These are phyloP conservation scores for Malassezia slooffiae DNA, from an alignment of 1,284 basidiomycete genomes.

Conservation along the genomic window DNA sequence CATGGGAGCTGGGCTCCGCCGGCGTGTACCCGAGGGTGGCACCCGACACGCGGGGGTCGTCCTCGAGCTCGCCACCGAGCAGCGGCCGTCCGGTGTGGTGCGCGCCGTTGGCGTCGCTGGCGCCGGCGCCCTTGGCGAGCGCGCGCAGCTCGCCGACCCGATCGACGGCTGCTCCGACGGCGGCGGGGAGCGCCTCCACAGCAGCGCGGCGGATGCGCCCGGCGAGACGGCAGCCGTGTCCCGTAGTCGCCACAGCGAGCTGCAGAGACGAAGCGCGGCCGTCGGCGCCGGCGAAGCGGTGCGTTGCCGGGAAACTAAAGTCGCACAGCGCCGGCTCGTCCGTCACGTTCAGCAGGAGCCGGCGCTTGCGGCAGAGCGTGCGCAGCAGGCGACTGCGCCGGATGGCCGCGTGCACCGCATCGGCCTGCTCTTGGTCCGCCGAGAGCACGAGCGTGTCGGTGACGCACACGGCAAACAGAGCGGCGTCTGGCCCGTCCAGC, in stretches of 20 bases:
- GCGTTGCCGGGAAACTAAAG: conserved; percentile 75
- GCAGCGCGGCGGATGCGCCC: conserved; percentile 72
- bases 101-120: not conserved
- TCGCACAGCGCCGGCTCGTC: conserved; percentile 79
- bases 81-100: not conserved
- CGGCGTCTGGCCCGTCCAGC: conserved; percentile 9
- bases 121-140: conserved; percentile 52
- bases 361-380: conserved; percentile 35
- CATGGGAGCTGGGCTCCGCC: not conserved
- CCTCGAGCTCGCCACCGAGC: too few relatives aligned
- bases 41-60: not conserved
- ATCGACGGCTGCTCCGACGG: conserved; percentile 66
- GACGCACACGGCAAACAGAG: conserved; percentile 39
- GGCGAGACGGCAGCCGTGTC: conserved; percentile 76
- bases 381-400: conserved; percentile 17
- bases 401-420: not conserved
- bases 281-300: conserved; percentile 58
- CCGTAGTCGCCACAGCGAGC: conserved; percentile 80
- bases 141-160: conserved; percentile 63
- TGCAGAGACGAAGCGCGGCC: conserved; percentile 56
- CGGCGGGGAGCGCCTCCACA: conserved; percentile 61
- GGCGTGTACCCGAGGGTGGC: conserved; percentile 3
- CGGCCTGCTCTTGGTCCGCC: conserved; percentile 15
- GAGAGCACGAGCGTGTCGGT: conserved; percentile 36
- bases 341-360: conserved; percentile 72